Conservation (phyloP, 2,329 filamentous ascomycete genomes). For the Monosporascus sp. region DNA sequence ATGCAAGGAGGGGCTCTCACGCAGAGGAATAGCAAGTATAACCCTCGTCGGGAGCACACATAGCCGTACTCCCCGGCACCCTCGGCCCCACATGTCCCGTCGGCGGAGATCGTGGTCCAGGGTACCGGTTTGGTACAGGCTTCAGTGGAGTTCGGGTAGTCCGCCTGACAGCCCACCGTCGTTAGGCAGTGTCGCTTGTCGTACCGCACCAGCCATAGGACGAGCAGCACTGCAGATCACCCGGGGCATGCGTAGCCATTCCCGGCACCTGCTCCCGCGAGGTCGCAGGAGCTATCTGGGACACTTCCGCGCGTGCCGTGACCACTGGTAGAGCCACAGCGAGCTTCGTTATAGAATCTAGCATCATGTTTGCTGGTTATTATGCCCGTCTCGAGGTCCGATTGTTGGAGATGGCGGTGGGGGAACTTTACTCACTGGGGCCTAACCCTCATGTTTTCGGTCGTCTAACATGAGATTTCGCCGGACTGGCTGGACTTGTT, state of each 20-base stretch:
- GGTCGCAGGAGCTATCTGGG: slow-evolving; percentile 27
- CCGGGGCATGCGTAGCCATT: slow-evolving; percentile 25
- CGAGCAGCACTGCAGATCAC: slow-evolving; percentile 24
- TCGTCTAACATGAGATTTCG: no score
- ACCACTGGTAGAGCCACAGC: no score
- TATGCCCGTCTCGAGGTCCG: no score
- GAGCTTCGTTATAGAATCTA: no score
- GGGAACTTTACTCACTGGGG: no score
- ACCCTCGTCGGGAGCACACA: slow-evolving; percentile 18
- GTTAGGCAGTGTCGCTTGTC: slow-evolving; percentile 24
- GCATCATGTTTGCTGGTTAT: no score
- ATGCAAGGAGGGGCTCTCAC: slow-evolving; percentile 14
- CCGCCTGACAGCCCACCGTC: slow-evolving; percentile 23
- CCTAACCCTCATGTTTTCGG: no score
- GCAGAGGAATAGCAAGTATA: slow-evolving; percentile 23
- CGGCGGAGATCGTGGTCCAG: slow-evolving; percentile 22
- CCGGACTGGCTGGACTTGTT: no score
- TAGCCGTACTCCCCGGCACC: slow-evolving; percentile 25
- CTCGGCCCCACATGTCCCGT: slow-evolving; percentile 25
- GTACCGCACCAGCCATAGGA: slow-evolving; percentile 25
- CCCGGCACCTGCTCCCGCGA: slow-evolving; percentile 15
- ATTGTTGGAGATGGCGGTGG: no score
- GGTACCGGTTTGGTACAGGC: slow-evolving; percentile 22
- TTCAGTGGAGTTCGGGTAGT: slow-evolving; percentile 22
- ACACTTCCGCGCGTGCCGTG: slow-evolving; percentile 13